A percentile compares a stretch with the other conserved stretches of the same genome.
Evolutionary conservation across 2,329 filamentous ascomycete species (phyloP).

Genomic region (Emmonsiellopsis sp.): DNA sequence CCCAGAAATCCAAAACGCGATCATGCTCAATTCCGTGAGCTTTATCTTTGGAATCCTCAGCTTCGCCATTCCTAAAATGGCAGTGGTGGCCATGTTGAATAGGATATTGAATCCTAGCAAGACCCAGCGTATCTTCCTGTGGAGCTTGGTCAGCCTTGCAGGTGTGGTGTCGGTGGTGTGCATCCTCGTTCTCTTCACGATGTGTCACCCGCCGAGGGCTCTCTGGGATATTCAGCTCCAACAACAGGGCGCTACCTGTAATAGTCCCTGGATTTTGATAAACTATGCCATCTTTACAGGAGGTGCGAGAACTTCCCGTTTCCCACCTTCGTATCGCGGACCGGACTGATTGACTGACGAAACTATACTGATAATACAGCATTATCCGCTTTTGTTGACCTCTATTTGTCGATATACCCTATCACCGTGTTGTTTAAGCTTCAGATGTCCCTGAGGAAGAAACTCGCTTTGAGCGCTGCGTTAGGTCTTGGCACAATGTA

Average conservation of each 20-base stretch:
- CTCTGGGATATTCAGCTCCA: slow-evolving; percentile 25
- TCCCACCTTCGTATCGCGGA: too few species aligned
- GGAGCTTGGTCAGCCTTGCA: slow-evolving; percentile 24
- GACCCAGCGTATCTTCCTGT: slow-evolving; percentile 27
- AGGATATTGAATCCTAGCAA: slow-evolving; percentile 29
- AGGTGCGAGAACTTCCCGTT: too few species aligned
- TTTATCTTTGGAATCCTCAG: slow-evolving; percentile 31
- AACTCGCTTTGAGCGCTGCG: slow-evolving; percentile 19
- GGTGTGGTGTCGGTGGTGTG: slow-evolving; percentile 24
- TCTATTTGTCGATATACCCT: slow-evolving; percentile 23
- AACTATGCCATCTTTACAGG: too few species aligned
- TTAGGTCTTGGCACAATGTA: slow-evolving; percentile 24
- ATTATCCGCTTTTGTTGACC: slow-evolving; percentile 22
- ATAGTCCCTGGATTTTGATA: too few species aligned
- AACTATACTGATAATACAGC: slow-evolving; percentile 9
- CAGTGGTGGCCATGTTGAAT: slow-evolving; percentile 30
- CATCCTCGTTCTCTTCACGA: slow-evolving; percentile 34
- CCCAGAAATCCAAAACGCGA: not conserved
- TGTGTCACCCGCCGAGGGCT: slow-evolving; percentile 31
- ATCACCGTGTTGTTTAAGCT: slow-evolving; percentile 24
- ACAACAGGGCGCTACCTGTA: too few species aligned
- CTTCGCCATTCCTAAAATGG: slow-evolving; percentile 35
- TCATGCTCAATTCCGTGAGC: slow-evolving; percentile 7
- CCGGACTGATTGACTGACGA: too few species aligned
- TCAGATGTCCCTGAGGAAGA: slow-evolving; percentile 20